Conservation (phyloP, 2,329 filamentous ascomycete genomes). For the Aureobasidium namibiae region DNA sequence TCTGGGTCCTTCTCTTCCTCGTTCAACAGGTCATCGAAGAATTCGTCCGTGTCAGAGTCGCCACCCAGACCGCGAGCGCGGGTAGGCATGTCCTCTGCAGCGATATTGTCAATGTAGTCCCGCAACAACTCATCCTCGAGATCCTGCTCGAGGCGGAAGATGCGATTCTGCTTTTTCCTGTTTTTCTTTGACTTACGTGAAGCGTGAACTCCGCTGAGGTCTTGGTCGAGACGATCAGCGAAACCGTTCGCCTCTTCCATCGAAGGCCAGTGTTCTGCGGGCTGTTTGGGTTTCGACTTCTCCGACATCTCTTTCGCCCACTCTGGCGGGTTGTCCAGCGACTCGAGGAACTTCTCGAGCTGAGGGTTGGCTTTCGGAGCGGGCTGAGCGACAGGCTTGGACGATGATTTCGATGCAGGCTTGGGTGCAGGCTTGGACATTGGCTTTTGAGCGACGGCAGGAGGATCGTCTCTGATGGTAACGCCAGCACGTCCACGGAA, state of each 20-base stretch:
- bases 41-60: conserved; percentile 15
- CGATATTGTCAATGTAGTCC: conserved; percentile 65
- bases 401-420: neutral
- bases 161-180: conserved; percentile 26
- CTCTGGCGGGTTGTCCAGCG: conserved; percentile 2
- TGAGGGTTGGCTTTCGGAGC: neutral
- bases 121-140: conserved; percentile 52
- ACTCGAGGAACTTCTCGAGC: conserved; percentile 1
- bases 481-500: conserved; percentile 48
- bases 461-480: conserved; percentile 22
- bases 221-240: conserved; percentile 7
- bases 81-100: conserved; percentile 17
- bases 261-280: neutral
- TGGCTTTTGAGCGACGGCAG: neutral
- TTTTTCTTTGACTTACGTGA: conserved; percentile 21
- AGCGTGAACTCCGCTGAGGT: neutral
- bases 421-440: neutral
- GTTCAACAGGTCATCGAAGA: conserved; percentile 21
- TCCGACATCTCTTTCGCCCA: neutral
- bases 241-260: conserved; percentile 4
- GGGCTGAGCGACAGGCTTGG: neutral
- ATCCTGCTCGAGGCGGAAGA: conserved; percentile 18
- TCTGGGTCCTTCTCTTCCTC: conserved; percentile 24
- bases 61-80: conserved; percentile 8
- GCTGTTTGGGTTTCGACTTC: neutral